Conservation (phyloP, 1,139 yeast species). For the Candida sanyaensis region DNA sequence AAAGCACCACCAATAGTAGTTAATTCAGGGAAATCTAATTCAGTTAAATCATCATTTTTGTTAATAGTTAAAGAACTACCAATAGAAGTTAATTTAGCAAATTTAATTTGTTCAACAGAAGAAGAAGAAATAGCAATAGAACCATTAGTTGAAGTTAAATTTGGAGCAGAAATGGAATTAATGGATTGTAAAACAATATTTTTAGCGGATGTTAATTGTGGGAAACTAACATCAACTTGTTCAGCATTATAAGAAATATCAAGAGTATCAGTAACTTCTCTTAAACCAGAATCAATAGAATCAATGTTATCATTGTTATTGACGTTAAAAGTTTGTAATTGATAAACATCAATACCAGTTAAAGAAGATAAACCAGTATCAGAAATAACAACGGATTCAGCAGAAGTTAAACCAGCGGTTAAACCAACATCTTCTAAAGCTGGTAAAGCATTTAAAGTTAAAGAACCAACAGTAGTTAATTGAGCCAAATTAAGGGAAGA, state of each 20-base stretch:
- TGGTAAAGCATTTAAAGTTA: conserved; percentile 82
- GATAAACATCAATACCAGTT: conserved; percentile 75
- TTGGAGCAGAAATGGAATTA: conserved; percentile 66
- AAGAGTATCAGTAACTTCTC: conserved; percentile 71
- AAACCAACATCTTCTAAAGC: conserved; percentile 73
- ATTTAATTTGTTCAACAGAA: conserved; percentile 56
- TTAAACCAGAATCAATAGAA: conserved; percentile 70
- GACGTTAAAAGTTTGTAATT: conserved; percentile 75
- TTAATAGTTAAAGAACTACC: conserved; percentile 82
- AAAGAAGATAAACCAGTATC: conserved; percentile 84
- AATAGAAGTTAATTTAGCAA: conserved; percentile 57
- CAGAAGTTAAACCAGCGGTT: conserved; percentile 71
- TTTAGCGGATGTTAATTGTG: conserved; percentile 78
- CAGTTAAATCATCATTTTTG: conserved; percentile 71
- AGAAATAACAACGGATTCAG: conserved; percentile 71
- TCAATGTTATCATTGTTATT: conserved; percentile 78
- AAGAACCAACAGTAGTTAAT: conserved; percentile 77
- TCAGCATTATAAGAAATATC: conserved; percentile 86
- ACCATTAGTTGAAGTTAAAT: conserved; percentile 72
- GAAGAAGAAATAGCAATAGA: conserved; percentile 77
- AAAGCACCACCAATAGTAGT: conserved; percentile 84
- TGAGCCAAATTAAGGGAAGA: conserved; percentile 72
- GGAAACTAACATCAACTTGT: conserved; percentile 65
- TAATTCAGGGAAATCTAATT: conserved; percentile 69
- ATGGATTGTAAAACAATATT: conserved; percentile 82